phyloP scores from a whole-genome alignment of 805 yeast genomes.

The Candida coquimbonensis region DNA sequence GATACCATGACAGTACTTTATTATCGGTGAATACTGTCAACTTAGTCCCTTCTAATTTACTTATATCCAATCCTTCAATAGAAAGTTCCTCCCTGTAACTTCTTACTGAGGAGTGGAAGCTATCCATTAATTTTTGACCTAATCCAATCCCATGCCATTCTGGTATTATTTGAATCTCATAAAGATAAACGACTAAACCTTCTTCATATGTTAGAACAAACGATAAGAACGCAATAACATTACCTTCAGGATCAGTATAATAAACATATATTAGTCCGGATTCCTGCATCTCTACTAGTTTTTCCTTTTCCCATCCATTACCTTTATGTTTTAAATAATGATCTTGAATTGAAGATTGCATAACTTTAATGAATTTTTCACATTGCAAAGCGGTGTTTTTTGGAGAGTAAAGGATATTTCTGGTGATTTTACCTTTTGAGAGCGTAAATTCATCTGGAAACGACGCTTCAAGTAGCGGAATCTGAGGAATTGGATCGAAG shows the following conservation, averaged over 20 bases:
- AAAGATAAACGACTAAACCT: conserved; percentile 41
- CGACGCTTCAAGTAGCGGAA: conserved; percentile 1
- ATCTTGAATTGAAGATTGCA: conserved; percentile 13
- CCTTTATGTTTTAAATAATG: conserved; percentile 15
- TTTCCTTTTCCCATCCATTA: conserved; percentile 26
- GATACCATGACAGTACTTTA: conserved; percentile 39
- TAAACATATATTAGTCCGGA: conserved; percentile 14
- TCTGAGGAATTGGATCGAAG: conserved; percentile 5
- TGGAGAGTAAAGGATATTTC: conserved; percentile 2
- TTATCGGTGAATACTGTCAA: conserved; percentile 49
- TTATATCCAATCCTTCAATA: conserved; percentile 1
- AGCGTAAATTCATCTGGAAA: background rate
- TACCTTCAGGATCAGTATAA: conserved; percentile 4
- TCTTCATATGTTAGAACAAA: conserved; percentile 37
- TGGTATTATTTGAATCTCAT: conserved; percentile 46
- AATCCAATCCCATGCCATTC: conserved; percentile 27
- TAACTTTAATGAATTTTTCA: conserved; percentile 3
- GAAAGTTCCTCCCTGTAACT: conserved; percentile 8
- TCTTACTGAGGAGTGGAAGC: conserved; percentile 29
- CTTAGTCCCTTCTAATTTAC: conserved; percentile 12
- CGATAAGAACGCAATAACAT: conserved; percentile 38
- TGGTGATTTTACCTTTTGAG: background rate
- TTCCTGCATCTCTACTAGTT: conserved; percentile 36
- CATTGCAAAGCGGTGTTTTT: background rate
- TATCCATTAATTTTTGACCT: conserved; percentile 34